Evolutionary conservation across 2,329 filamentous ascomycete species (phyloP), one percentile per base, ranked within the genome.

Genomic region (Colletotrichum incanum): DNA sequence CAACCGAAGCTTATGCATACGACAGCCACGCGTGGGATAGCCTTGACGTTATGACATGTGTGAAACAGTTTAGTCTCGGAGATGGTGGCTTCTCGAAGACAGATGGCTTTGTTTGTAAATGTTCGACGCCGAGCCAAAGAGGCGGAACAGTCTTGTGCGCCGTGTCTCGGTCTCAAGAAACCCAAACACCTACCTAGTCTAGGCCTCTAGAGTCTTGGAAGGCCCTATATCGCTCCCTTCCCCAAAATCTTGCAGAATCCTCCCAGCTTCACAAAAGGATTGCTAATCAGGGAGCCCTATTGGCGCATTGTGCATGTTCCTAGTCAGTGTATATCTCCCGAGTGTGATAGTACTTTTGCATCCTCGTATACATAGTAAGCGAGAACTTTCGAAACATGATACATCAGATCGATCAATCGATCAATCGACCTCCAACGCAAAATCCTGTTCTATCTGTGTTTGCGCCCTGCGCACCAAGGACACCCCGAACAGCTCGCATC

Each of bases 81-180:
- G 58, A 16, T 12, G 58, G 58, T 16, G 28, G 52, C 45, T 45
- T n/a, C 28, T 61, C 37, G 55, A 58, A 43, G 23, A 26, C 14
- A 43, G 39, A 28, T 43, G 55, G 37, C 55, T 59, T 59, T 43
- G n/a, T 59, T 43, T 31, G n/a, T 18, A 37, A 37, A 58, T 16
- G 37, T 41, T 26, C 23, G 55, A 34, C 55, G 31, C 31, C 9
- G 11, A 55, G n/a, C 18, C 28, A 54, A 54, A n/a, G 18, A 55
- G 52, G 18, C 52, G 6, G 28, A 37, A 55, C 52, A 26, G 52
- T 20, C 5, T 34, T 34, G 31, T 34, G 54, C 54, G 54, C 34
- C 14, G 7, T 58, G 55, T 58, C 55, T 58, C 37, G 41, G 14
- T 58, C 37, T 8, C 5, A 34, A 55, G 11, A 59, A 16, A 28